Conservation (phyloP, 2,329 filamentous ascomycete species). For the Penicillium sp. region DNA sequence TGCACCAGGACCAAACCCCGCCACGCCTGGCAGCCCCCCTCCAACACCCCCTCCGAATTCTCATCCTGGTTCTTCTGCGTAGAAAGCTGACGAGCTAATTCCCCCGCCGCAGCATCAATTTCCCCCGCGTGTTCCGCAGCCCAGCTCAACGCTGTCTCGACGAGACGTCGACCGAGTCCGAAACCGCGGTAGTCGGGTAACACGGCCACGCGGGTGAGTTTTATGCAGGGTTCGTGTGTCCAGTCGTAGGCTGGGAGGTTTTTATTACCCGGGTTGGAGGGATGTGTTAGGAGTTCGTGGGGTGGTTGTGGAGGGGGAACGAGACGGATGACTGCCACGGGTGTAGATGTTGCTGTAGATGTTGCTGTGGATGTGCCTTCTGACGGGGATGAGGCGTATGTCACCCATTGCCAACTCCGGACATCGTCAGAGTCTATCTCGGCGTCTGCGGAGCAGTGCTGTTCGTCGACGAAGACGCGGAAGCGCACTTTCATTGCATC, state of each 20-base stretch:
- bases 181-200: constrained; percentile 68
- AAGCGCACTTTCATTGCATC: constrained; percentile 65
- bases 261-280: constrained; percentile 19
- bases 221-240: constrained; percentile 76
- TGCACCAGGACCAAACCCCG: constrained; percentile 78
- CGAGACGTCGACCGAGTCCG: constrained; percentile 69
- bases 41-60: constrained; percentile 21
- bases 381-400: constrained; percentile 64
- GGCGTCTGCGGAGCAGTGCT: constrained; percentile 63
- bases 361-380: constrained; percentile 35
- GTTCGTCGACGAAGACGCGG: constrained; percentile 64
- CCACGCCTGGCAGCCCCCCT: constrained; percentile 61
- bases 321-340: constrained; percentile 78
- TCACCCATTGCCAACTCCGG: constrained; percentile 83
- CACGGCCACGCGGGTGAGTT: constrained; percentile 79
- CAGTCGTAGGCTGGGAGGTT: constrained; percentile 49
- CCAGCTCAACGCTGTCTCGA: constrained; percentile 73
- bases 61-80: constrained; percentile 14
- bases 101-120: constrained; percentile 39
- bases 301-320: constrained; percentile 79
- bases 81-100: constrained; percentile 36
- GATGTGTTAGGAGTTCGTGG: constrained; percentile 54
- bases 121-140: constrained; percentile 64
- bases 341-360: constrained; percentile 42
- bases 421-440: constrained; percentile 84